These are phyloP conservation scores for Ceratocystis destructans DNA, from an alignment of 2,329 filamentous ascomycete species.

Conservation along the genomic window DNA sequence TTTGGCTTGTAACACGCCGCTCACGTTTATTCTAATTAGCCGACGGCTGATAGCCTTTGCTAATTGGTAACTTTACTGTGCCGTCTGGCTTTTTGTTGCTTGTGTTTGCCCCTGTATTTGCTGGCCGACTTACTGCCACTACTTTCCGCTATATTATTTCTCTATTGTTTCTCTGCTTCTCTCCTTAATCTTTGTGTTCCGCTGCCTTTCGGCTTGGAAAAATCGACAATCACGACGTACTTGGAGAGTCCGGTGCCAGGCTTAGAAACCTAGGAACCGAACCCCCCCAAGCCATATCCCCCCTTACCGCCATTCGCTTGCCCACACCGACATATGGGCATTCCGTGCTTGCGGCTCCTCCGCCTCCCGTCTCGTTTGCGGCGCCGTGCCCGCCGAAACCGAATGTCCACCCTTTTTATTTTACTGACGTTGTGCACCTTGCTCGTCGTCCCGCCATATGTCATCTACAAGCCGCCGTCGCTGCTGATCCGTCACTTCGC, in stretches of 20 bases:
- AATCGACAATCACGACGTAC: background rate
- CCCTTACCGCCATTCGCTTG: background rate
- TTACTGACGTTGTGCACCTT: conserved; percentile 29
- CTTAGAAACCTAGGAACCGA: background rate
- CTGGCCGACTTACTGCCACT: background rate
- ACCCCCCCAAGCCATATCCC: background rate
- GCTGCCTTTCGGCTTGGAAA: background rate
- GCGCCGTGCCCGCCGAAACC: conserved; percentile 43
- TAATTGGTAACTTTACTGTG: background rate
- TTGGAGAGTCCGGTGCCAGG: background rate
- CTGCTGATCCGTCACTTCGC: conserved; percentile 57
- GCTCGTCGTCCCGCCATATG: conserved; percentile 41
- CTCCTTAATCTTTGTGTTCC: background rate
- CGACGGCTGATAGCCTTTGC: background rate
- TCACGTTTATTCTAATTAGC: background rate
- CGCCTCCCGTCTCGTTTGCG: conserved; percentile 43
- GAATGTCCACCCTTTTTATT: conserved; percentile 40
- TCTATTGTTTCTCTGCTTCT: background rate
- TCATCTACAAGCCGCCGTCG: conserved; percentile 69
- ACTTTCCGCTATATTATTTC: background rate
- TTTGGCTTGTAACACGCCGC: background rate
- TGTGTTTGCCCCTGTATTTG: background rate
- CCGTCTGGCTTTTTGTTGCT: background rate
- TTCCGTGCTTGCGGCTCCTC: conserved; percentile 34
- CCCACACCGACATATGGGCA: conserved; percentile 9